Base-by-base conservation (phyloP, 1,284 basidiomycete species). In the Rhodotorula sp. region DNA sequence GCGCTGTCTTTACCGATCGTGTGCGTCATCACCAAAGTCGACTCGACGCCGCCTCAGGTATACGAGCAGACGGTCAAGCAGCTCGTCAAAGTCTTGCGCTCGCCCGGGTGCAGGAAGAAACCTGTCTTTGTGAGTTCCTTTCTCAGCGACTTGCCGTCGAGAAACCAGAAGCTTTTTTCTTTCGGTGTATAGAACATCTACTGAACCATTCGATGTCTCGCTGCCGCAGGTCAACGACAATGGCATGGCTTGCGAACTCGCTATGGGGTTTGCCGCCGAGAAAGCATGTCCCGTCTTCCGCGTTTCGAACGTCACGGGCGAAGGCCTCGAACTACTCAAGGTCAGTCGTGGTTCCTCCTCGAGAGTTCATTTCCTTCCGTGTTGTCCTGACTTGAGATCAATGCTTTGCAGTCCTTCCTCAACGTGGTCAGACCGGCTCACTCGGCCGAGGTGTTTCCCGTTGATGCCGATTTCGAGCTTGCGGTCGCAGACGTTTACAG, bases 1-100 rank as follows among this genome's bases (percentile, higher is more conserved):
- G 95, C 95, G 2, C 83, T 99, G 60, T 92, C 89, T 76, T 91
- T 99, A 2, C 95, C 95, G 2, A 89, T 99, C 48, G 88, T 94
- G 7, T 91, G 96, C 42, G 93, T 93, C 80, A 90, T 98, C 63
- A 97, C 95, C 22, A 98, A 98, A 85, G 91, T 91, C 68, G 96
- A 99, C 81, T 98, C 97, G 95, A 97, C 95, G 0, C 95, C 95
- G 1, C 85, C 89, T 22, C 92, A 96, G 74, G 89, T 96, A 48
- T 85, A 95, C 59, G 88, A 88, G 53, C 90, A 95, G 79, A 98
- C 95, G 0, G 84, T 93, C 68, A 92, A 91, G 79, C 95, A 98
- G 82, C 89, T 98, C 2, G 86, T 87, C 44, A 98, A 97, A 83
- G 93, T 67, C 48, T 82, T 99, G 69, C 91, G 88, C 80, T 94